Conservation (phyloP, 306 rosid species). For the Vicia faba region DNA sequence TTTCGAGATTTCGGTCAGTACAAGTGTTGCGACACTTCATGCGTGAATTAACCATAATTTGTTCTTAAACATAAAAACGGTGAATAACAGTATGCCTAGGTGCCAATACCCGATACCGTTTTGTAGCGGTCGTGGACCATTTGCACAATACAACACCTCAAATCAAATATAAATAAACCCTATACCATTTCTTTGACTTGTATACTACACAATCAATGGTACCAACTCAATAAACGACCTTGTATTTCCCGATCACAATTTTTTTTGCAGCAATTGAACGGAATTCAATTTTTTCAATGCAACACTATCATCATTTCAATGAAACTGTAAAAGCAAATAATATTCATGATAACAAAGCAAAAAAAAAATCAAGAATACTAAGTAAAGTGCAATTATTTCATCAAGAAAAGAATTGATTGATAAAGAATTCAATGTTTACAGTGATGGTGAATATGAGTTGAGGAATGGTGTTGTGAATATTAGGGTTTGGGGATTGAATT, state of each 20-base stretch:
- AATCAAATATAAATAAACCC: slow-evolving; percentile 12
- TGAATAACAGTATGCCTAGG: too few species aligned
- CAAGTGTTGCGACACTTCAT: too few species aligned
- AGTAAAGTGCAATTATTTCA: too few species aligned
- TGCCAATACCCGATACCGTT: too few species aligned
- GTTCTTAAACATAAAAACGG: too few species aligned
- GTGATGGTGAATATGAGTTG: not conserved
- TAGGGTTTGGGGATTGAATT: not conserved
- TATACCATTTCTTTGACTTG: slow-evolving; percentile 12
- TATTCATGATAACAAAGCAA: not conserved
- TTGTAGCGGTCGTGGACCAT: too few species aligned
- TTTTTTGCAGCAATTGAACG: not conserved
- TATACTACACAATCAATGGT: not conserved
- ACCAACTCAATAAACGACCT: not conserved
- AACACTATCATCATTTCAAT: not conserved
- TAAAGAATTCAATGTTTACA: too few species aligned
- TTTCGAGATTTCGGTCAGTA: too few species aligned
- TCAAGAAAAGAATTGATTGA: not conserved
- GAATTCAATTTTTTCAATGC: not conserved
- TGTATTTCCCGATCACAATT: not conserved
- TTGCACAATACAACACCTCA: not conserved
- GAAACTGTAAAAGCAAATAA: slow-evolving; percentile 20
- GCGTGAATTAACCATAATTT: too few species aligned
- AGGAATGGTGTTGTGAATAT: not conserved
- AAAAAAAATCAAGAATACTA: not conserved